A percentile compares a stretch with the other conserved stretches of the same genome.
phyloP scores from a whole-genome alignment of 441 rosid genomes.

The Pelargonium hybrid region DNA sequence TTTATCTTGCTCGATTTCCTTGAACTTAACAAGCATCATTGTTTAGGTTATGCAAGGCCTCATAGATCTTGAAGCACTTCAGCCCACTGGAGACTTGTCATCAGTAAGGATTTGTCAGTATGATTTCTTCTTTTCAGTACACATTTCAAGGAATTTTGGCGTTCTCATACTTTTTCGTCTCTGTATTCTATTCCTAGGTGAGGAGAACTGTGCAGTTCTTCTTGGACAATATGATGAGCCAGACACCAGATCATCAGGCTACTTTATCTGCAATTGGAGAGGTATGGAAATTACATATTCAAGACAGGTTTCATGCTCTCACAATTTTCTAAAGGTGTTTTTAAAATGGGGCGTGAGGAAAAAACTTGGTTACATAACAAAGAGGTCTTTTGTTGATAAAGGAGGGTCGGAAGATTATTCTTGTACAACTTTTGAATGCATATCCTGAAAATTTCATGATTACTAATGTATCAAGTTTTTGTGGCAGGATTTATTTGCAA shows the following conservation, averaged over 20 bases:
- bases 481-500: slow-evolving; percentile 22
- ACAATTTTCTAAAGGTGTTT: no score
- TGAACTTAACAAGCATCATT: not conserved
- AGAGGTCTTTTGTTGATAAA: no score
- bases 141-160: no score
- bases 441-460: no score
- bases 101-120: slow-evolving; percentile 7
- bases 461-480: not conserved
- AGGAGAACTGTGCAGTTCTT: slow-evolving; percentile 24
- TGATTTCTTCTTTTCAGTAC: not conserved
- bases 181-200: slow-evolving; percentile 11
- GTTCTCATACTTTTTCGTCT: no score
- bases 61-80: slow-evolving; percentile 22
- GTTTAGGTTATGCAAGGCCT: slow-evolving; percentile 21
- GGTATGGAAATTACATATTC: slow-evolving; percentile 7
- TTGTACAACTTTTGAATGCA: no score
- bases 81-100: slow-evolving; percentile 23
- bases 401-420: no score
- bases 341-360: no score
- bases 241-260: slow-evolving; percentile 21
- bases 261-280: slow-evolving; percentile 23
- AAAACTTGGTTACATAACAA: no score
- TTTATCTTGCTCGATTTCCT: not conserved
- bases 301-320: not conserved
- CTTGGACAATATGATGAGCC: slow-evolving; percentile 21